A percentile compares a stretch with the other conserved stretches of the same genome.
Evolutionary conservation across 257 asterid genomes (phyloP).

Genomic region (Salvia hispanica): DNA sequence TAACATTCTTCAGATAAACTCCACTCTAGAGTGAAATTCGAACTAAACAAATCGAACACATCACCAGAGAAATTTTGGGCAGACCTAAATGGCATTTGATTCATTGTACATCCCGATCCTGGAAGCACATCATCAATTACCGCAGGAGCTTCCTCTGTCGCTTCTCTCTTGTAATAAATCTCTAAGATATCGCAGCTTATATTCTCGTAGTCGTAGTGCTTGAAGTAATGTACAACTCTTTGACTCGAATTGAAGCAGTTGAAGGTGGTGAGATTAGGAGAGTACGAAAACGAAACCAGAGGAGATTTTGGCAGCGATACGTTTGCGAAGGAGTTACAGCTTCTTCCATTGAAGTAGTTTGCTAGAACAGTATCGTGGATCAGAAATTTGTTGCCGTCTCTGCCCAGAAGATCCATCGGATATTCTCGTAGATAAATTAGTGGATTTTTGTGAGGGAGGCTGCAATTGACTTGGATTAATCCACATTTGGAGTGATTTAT

Average conservation of each 20-base stretch:
- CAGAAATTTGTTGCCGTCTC: slow-evolving; percentile 3
- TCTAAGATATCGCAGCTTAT: neutral
- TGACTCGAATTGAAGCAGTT: slow-evolving; percentile 7
- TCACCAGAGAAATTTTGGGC: neutral
- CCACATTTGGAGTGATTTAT: slow-evolving; percentile 34
- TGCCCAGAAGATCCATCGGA: neutral
- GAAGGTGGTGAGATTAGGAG: slow-evolving; percentile 35
- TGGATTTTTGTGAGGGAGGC: neutral
- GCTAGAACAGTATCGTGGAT: neutral
- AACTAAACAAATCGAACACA: slow-evolving; percentile 12
- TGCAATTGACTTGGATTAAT: slow-evolving; percentile 33
- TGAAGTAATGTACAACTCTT: neutral
- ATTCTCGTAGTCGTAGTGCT: neutral
- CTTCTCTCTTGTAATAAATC: slow-evolving; percentile 8
- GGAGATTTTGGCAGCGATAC: slow-evolving; percentile 12
- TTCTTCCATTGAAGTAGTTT: fast-evolving
- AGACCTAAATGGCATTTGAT: slow-evolving; percentile 33
- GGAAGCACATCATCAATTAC: too few species aligned
- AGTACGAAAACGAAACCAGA: slow-evolving; percentile 26
- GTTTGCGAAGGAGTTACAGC: slow-evolving; percentile 16
- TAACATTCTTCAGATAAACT: slow-evolving; percentile 36
- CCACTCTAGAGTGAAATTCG: slow-evolving; percentile 38
- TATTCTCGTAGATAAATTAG: slow-evolving; percentile 8
- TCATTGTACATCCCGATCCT: neutral
- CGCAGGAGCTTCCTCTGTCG: neutral